Evolutionary conservation across 768 basidiomycete genomes (phyloP).

Genomic region (Tephrocybe sp.): DNA sequence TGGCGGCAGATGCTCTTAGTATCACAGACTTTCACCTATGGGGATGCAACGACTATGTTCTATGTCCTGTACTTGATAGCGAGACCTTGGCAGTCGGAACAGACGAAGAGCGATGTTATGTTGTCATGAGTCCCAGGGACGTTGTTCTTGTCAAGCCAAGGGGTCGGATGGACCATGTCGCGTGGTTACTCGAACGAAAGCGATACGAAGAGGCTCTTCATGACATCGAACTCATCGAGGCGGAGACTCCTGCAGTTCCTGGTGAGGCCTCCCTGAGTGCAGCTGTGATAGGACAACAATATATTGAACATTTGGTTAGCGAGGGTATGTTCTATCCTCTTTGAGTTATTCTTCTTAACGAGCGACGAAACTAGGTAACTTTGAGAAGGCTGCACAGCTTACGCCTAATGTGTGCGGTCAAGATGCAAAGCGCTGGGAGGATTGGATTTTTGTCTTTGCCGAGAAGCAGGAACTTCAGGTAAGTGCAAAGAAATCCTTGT

Average conservation of each 20-base stretch:
- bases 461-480: constrained; percentile 80
- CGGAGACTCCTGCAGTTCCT: constrained; percentile 25
- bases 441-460: constrained; percentile 91
- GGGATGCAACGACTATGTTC: constrained; percentile 89
- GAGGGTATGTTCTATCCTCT: constrained; percentile 52
- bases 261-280: constrained; percentile 45
- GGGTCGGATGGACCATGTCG: constrained; percentile 86
- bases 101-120: constrained; percentile 54
- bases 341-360: background rate
- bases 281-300: constrained; percentile 77
- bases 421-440: constrained; percentile 86
- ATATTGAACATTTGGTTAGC: constrained; percentile 79
- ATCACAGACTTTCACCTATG: constrained; percentile 78
- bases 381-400: constrained; percentile 74
- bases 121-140: constrained; percentile 85
- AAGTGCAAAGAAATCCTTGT: background rate
- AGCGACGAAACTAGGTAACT: constrained; percentile 38
- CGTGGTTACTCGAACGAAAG: constrained; percentile 85
- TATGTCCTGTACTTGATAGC: constrained; percentile 46
- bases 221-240: constrained; percentile 69
- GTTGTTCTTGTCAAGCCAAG: constrained; percentile 84
- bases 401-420: constrained; percentile 84
- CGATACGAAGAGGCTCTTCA: constrained; percentile 88
- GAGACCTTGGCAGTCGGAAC: constrained; percentile 24
- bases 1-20: constrained; percentile 78